These are phyloP conservation scores for Chlamydomonas asymmetrica DNA, from an alignment of 139 green algal genomes.

Conservation along the genomic window DNA sequence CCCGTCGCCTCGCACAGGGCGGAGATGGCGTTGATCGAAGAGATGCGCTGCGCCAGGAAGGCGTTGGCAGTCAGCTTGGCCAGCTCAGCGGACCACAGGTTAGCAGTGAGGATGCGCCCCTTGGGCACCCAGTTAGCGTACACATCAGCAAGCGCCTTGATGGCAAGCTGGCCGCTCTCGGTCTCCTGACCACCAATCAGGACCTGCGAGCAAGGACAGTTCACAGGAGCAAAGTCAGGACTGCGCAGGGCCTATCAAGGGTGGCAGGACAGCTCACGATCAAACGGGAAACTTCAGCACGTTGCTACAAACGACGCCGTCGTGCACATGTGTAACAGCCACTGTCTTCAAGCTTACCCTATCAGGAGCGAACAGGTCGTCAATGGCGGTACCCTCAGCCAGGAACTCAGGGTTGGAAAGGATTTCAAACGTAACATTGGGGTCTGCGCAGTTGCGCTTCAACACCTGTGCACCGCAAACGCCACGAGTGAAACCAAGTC, in stretches of 20 bases:
- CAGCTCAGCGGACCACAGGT: slow-evolving; percentile 98
- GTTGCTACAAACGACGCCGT: too few species aligned
- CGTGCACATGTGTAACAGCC: too few species aligned
- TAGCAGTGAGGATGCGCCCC: slow-evolving; percentile 92
- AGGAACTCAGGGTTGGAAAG: slow-evolving; percentile 94
- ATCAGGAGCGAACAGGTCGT: slow-evolving; percentile 83
- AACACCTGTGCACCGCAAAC: slow-evolving; percentile 72
- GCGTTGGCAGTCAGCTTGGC: slow-evolving; percentile 98
- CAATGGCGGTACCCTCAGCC: slow-evolving; percentile 90
- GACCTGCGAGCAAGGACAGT: slow-evolving; percentile 45
- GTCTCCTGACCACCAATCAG: slow-evolving; percentile 89
- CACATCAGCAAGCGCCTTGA: slow-evolving; percentile 78
- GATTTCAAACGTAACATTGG: slow-evolving; percentile 90
- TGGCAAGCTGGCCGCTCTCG: slow-evolving; percentile 67
- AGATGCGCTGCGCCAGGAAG: slow-evolving; percentile 98
- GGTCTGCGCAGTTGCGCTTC: slow-evolving; percentile 73
- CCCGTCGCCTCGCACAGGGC: slow-evolving; percentile 96
- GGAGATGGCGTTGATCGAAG: slow-evolving; percentile 98
- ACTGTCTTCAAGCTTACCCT: too few species aligned
- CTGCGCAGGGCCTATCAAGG: not conserved
- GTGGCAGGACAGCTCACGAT: not conserved
- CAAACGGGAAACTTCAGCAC: not conserved
- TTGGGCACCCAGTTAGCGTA: slow-evolving; percentile 96
- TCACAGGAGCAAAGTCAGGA: not conserved
- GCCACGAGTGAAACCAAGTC: too few species aligned